These are phyloP conservation scores for Raphanus hybrid DNA, from an alignment of 441 rosid species.

Conservation along the genomic window DNA sequence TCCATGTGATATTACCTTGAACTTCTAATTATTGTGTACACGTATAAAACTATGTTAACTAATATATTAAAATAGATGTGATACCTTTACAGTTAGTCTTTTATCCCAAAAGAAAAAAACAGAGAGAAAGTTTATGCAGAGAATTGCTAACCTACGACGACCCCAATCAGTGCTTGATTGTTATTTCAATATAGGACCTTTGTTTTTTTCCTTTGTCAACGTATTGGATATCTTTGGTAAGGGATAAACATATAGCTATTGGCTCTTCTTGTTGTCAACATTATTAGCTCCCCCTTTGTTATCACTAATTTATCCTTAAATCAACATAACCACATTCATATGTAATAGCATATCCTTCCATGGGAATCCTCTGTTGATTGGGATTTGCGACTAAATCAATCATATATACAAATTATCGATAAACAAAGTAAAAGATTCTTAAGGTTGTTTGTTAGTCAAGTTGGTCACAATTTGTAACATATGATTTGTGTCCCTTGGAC, in stretches of 20 bases:
- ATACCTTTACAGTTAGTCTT: too few relatives aligned
- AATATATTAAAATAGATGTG: too few relatives aligned
- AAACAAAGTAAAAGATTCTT: conserved; percentile 6
- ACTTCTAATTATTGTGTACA: neutral
- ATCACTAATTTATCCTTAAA: neutral
- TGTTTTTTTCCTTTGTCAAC: neutral
- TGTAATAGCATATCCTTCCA: conserved; percentile 13
- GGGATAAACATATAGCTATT: neutral
- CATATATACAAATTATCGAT: neutral
- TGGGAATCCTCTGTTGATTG: conserved; percentile 4
- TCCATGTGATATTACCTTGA: conserved; percentile 17
- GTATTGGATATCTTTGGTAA: neutral
- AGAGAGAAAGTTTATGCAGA: neutral
- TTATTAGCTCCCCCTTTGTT: neutral
- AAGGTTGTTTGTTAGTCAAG: conserved; percentile 14
- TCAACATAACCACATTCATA: neutral
- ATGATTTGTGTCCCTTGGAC: conserved; percentile 16
- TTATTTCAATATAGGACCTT: neutral
- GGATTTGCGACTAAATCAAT: conserved; percentile 20
- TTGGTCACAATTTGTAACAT: conserved; percentile 5
- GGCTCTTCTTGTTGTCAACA: neutral
- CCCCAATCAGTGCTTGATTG: conserved; percentile 14
- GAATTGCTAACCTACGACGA: neutral
- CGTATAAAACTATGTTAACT: too few relatives aligned
- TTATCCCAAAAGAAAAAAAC: neutral